A percentile compares a stretch with the other conserved stretches of the same genome.
Conservation (phyloP, 2,329 filamentous ascomycete species). For the Neopestalotiopsis sp. region DNA sequence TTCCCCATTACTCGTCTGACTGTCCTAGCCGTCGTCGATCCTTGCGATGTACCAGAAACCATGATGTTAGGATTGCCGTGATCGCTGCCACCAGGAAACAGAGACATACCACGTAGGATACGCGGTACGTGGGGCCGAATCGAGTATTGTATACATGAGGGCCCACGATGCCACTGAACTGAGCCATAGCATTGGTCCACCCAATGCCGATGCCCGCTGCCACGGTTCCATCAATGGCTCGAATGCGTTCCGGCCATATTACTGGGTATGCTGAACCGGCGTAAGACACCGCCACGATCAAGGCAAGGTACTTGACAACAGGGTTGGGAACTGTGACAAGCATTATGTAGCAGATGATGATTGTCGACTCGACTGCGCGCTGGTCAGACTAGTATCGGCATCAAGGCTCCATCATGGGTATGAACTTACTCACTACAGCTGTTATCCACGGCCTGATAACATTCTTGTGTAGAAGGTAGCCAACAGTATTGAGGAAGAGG, state of each 20-base stretch:
- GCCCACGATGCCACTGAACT: conserved; percentile 46
- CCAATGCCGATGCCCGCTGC: conserved; percentile 46
- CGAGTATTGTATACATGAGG: conserved; percentile 45
- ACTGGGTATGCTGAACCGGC: conserved; percentile 46
- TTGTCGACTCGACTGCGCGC: conserved; percentile 39
- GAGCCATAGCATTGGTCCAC: conserved; percentile 46
- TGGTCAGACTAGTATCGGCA: neutral
- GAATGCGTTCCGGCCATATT: conserved; percentile 49
- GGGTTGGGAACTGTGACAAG: conserved; percentile 39
- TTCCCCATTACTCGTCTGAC: neutral
- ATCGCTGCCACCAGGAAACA: conserved; percentile 28
- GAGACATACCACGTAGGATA: conserved; percentile 40
- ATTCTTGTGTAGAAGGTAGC: conserved; percentile 39
- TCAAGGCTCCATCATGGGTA: neutral
- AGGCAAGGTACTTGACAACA: conserved; percentile 40
- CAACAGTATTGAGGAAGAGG: conserved; percentile 41
- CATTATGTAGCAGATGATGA: conserved; percentile 44
- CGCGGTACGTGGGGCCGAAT: conserved; percentile 44
- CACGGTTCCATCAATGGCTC: conserved; percentile 44
- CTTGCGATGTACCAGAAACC: conserved; percentile 26
- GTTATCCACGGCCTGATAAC: conserved; percentile 43
- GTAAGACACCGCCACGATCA: conserved; percentile 41
- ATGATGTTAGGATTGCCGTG: conserved; percentile 27
- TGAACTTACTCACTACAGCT: conserved; percentile 41
- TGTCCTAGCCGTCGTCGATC: conserved; percentile 16